Conservation (phyloP, 768 basidiomycete species). For the Podaxis pistillaris region DNA sequence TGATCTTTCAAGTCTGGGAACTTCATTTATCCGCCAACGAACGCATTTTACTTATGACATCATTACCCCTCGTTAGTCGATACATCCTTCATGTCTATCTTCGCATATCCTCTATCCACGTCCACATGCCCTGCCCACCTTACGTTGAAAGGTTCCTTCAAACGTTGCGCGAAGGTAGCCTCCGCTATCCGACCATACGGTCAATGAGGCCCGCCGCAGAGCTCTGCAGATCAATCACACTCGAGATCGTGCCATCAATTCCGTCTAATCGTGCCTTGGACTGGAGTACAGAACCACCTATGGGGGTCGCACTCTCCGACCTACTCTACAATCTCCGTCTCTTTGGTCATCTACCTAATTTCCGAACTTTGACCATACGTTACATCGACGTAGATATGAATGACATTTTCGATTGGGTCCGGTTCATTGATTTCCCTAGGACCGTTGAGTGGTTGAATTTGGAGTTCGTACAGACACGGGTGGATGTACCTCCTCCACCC, state of each 20-base stretch:
- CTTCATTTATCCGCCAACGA: slow-evolving; percentile 25
- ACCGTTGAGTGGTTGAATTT: slow-evolving; percentile 17
- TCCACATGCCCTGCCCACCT: slow-evolving; percentile 29
- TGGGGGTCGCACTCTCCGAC: slow-evolving; percentile 19
- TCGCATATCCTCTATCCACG: slow-evolving; percentile 29
- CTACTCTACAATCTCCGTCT: slow-evolving; percentile 21
- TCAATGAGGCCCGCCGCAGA: neutral
- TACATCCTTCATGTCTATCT: slow-evolving; percentile 28
- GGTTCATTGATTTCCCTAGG: slow-evolving; percentile 21
- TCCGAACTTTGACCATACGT: slow-evolving; percentile 21
- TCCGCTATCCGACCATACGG: slow-evolving; percentile 11
- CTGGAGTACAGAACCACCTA: slow-evolving; percentile 13
- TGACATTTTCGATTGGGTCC: slow-evolving; percentile 21
- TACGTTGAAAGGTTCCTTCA: slow-evolving; percentile 20
- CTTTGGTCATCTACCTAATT: slow-evolving; percentile 18
- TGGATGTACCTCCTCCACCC: neutral
- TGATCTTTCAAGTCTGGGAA: slow-evolving; percentile 31
- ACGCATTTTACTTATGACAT: slow-evolving; percentile 29
- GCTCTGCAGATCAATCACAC: slow-evolving; percentile 8
- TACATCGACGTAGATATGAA: slow-evolving; percentile 21
- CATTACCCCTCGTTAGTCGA: slow-evolving; percentile 27
- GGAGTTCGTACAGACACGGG: slow-evolving; percentile 15
- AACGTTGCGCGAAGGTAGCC: slow-evolving; percentile 4
- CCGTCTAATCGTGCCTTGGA: neutral
- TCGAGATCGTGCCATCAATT: slow-evolving; percentile 12